phyloP scores from a whole-genome alignment of 2,329 filamentous ascomycete species.

The Colletotrichum lini region DNA sequence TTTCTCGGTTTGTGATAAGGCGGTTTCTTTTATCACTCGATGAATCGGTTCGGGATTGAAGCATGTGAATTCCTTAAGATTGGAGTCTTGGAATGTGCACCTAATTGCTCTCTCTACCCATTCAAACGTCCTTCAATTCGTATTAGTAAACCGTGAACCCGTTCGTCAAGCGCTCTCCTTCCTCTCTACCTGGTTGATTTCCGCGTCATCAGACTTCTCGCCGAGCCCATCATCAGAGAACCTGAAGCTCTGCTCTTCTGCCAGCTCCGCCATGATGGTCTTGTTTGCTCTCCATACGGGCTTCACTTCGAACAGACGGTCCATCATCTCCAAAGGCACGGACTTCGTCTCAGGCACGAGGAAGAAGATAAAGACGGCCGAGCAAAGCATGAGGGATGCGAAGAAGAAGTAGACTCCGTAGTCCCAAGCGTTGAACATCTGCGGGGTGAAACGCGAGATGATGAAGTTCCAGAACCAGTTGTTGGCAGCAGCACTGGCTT shows the following conservation, averaged over 20 bases:
- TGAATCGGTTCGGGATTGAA: slow-evolving; percentile 16
- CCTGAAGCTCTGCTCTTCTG: slow-evolving; percentile 53
- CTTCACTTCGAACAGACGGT: slow-evolving; percentile 69
- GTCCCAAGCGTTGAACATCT: slow-evolving; percentile 72
- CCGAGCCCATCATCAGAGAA: slow-evolving; percentile 46
- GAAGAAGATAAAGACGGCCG: slow-evolving; percentile 73
- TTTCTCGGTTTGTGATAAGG: neutral
- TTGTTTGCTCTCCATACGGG: slow-evolving; percentile 61
- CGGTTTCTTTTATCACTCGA: slow-evolving; percentile 21
- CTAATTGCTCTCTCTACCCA: slow-evolving; percentile 2
- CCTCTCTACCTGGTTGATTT: slow-evolving; percentile 44
- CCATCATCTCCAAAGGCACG: slow-evolving; percentile 76
- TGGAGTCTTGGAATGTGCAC: slow-evolving; percentile 25
- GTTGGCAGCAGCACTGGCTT: slow-evolving; percentile 78
- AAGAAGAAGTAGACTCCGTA: slow-evolving; percentile 81
- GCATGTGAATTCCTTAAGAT: slow-evolving; percentile 29
- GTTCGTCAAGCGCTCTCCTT: slow-evolving; percentile 39
- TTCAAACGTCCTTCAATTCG: slow-evolving; percentile 35
- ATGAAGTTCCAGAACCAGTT: slow-evolving; percentile 84
- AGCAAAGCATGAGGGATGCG: slow-evolving; percentile 72
- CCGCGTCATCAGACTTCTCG: slow-evolving; percentile 46
- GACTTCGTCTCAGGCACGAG: slow-evolving; percentile 77
- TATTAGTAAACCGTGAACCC: slow-evolving; percentile 39
- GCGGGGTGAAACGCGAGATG: slow-evolving; percentile 76
- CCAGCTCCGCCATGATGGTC: slow-evolving; percentile 60